These are phyloP conservation scores for Hemisphaericaspora nanyangensis DNA, from an alignment of 805 yeast genomes.

Conservation along the genomic window DNA sequence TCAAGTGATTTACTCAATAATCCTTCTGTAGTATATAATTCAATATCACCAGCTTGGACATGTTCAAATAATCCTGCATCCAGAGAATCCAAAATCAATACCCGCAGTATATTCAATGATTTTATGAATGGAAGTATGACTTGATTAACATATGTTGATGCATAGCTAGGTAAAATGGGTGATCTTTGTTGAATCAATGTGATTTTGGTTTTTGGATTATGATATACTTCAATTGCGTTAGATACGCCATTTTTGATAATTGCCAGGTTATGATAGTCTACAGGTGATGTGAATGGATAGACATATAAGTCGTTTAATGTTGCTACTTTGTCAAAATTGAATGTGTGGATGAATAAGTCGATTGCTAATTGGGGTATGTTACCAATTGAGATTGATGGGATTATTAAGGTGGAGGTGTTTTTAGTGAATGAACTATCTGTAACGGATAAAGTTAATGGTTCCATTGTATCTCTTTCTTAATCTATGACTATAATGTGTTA, in stretches of 20 bases:
- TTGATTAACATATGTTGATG: conserved; percentile 47
- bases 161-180: conserved; percentile 70
- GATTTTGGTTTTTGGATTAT: conserved; percentile 34
- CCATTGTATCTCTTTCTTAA: too few relatives aligned
- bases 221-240: conserved; percentile 65
- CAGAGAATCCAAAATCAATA: conserved; percentile 66
- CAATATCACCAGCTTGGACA: conserved; percentile 19
- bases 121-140: conserved; percentile 48
- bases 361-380: conserved; percentile 82
- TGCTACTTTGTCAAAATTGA: conserved; percentile 48
- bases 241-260: conserved; percentile 42
- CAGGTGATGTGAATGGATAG: conserved; percentile 83
- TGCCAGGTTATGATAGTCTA: conserved; percentile 38
- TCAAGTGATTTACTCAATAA: conserved; percentile 27
- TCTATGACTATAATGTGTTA: too few relatives aligned
- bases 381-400: conserved; percentile 84
- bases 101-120: conserved; percentile 35
- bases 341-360: conserved; percentile 70
- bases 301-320: conserved; percentile 56
- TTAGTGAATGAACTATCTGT: too few relatives aligned
- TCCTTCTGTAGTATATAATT: conserved; percentile 27
- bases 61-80: conserved; percentile 53
- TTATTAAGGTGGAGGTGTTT: conserved; percentile 48
- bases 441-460: too few relatives aligned
- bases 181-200: conserved; percentile 78